Evolutionary conservation across 2,329 filamentous ascomycete genomes (phyloP).

Genomic region (Rosellinia necatrix): DNA sequence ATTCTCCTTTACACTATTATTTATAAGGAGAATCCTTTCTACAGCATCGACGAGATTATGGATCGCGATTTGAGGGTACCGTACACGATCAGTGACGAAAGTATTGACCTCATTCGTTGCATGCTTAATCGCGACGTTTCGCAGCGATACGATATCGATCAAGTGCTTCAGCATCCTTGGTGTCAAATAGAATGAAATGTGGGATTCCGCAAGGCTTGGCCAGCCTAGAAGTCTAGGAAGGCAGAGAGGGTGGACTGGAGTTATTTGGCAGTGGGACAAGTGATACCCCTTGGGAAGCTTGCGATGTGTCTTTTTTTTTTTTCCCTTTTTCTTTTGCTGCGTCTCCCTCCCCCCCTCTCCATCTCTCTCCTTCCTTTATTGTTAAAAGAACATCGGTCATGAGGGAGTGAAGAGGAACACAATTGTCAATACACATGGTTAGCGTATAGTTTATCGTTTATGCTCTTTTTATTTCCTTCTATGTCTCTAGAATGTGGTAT

Average conservation of each 20-base stretch:
- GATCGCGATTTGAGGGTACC: slow-evolving; percentile 93
- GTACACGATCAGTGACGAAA: slow-evolving; percentile 85
- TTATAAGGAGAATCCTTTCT: slow-evolving; percentile 99
- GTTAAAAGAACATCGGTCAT: too few relatives aligned
- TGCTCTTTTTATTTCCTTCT: background rate
- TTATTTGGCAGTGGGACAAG: slow-evolving; percentile 14
- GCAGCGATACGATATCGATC: slow-evolving; percentile 80
- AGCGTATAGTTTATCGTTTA: background rate
- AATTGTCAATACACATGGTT: background rate
- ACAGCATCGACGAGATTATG: slow-evolving; percentile 99
- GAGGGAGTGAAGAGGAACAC: background rate
- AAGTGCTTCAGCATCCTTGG: slow-evolving; percentile 92
- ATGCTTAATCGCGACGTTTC: slow-evolving; percentile 94
- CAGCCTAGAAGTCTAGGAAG: slow-evolving; percentile 22
- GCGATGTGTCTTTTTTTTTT: background rate
- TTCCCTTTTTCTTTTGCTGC: background rate
- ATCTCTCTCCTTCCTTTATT: background rate
- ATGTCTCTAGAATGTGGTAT: slow-evolving; percentile 17
- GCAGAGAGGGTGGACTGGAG: slow-evolving; percentile 3
- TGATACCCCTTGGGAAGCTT: slow-evolving; percentile 23
- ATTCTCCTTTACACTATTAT: slow-evolving; percentile 98
- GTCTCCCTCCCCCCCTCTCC: background rate
- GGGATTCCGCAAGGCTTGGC: background rate
- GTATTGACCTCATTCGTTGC: slow-evolving; percentile 85
- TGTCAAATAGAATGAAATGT: slow-evolving; percentile 45